A percentile compares a stretch with the other conserved stretches of the same genome.
Evolutionary conservation across 2,329 filamentous ascomycete genomes (phyloP).

Genomic region (Aaosphaeria pasadenensis): DNA sequence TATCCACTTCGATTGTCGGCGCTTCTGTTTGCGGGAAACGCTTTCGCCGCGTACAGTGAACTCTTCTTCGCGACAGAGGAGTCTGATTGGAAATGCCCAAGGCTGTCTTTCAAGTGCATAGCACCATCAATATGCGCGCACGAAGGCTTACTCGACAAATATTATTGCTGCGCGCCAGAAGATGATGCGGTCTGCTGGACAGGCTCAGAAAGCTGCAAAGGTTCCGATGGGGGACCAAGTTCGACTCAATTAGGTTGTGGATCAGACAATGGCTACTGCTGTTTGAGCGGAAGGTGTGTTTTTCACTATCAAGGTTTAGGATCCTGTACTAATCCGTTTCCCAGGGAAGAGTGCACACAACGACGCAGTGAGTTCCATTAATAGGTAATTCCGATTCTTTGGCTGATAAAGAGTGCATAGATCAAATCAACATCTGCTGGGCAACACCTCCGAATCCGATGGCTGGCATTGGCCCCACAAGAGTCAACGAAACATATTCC

Average conservation of each 20-base stretch:
- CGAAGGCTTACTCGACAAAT: conserved; percentile 10
- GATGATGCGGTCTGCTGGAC: conserved; percentile 14
- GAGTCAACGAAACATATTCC: conserved; percentile 15
- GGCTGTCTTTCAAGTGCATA: conserved; percentile 7
- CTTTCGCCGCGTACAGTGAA: conserved; percentile 7
- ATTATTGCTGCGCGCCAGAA: conserved; percentile 17
- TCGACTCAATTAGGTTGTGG: conserved; percentile 8
- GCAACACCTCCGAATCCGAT: conserved; percentile 11
- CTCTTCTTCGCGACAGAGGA: conserved; percentile 13
- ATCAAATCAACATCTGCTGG: conserved; percentile 27
- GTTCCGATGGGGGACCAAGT: conserved; percentile 3
- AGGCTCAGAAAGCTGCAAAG: conserved; percentile 4
- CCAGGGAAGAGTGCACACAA: conserved; percentile 15
- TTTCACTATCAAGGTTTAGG: not conserved
- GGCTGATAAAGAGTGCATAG: conserved; percentile 1
- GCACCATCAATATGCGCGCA: conserved; percentile 14
- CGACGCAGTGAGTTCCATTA: conserved; percentile 4
- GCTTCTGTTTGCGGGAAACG: not conserved
- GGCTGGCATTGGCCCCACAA: conserved; percentile 6
- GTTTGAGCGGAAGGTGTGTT: conserved; percentile 8
- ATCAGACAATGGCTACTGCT: conserved; percentile 10
- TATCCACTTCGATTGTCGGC: not conserved
- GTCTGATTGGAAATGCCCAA: conserved; percentile 7
- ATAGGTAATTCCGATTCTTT: too few relatives aligned
- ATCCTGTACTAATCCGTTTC: conserved; percentile 3